Conservation (phyloP, 2,329 filamentous ascomycete species). For the Sphaceloma murrayae region DNA sequence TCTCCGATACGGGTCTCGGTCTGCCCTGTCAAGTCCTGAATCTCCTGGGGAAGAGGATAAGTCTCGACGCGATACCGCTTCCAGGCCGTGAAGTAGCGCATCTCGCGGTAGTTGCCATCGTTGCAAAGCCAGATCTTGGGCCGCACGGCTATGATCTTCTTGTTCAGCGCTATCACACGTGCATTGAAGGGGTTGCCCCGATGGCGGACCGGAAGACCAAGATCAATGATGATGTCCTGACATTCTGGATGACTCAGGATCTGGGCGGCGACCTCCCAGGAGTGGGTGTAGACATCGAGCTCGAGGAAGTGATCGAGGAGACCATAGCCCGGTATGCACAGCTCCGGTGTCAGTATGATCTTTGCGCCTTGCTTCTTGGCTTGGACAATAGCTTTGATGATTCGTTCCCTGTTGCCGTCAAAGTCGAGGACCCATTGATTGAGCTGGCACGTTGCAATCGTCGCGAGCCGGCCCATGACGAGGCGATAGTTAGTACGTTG, state of each 20-base stretch:
- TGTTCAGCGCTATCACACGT: constrained; percentile 54
- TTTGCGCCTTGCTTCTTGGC: constrained; percentile 55
- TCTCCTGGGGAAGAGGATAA: constrained; percentile 52
- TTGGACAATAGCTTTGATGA: constrained; percentile 51
- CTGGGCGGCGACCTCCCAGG: constrained; percentile 52
- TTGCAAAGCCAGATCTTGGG: constrained; percentile 64
- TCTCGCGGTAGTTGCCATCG: constrained; percentile 50
- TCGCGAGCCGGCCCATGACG: constrained; percentile 32
- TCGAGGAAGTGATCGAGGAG: constrained; percentile 55
- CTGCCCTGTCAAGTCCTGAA: constrained; percentile 48
- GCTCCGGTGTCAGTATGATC: constrained; percentile 42
- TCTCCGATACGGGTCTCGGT: constrained; percentile 58
- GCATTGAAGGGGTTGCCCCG: constrained; percentile 56
- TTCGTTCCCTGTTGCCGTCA: constrained; percentile 53
- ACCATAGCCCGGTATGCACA: constrained; percentile 53
- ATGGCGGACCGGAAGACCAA: constrained; percentile 49
- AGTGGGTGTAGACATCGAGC: constrained; percentile 32
- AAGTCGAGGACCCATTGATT: constrained; percentile 49
- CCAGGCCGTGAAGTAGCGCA: constrained; percentile 54
- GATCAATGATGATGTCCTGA: constrained; percentile 54
- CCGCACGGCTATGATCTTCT: constrained; percentile 60
- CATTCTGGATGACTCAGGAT: constrained; percentile 53
- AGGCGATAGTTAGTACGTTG: not conserved
- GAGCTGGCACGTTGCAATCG: constrained; percentile 37
- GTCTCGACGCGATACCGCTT: constrained; percentile 50